Evolutionary conservation across 2,329 filamentous ascomycete species (phyloP).

Genomic region (Botrytis medusae): DNA sequence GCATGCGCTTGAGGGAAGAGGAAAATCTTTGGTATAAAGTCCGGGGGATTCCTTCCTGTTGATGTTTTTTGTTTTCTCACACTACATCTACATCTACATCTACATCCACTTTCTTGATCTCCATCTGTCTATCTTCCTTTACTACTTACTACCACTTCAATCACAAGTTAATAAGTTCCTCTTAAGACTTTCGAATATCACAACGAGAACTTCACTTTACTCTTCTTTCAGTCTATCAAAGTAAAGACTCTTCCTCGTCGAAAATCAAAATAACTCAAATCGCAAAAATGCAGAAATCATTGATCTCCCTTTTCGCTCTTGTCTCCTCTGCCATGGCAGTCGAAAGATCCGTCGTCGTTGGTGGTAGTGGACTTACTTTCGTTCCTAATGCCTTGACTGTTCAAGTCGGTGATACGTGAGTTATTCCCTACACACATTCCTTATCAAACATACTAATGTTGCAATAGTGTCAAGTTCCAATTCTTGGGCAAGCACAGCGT

Average conservation of each 20-base stretch:
- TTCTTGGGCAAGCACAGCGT: slow-evolving; percentile 69
- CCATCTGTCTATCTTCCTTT: not conserved
- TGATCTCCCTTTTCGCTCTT: slow-evolving; percentile 3
- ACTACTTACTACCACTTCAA: not conserved
- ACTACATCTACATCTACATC: not conserved
- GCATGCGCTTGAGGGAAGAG: no score
- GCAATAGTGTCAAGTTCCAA: not conserved
- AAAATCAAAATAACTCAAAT: not conserved
- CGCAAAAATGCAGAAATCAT: slow-evolving; percentile 8
- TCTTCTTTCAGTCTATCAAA: no score
- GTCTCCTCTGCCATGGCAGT: slow-evolving; percentile 3
- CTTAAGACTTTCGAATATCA: not conserved
- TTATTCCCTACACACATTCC: slow-evolving; percentile 56
- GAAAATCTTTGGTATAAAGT: not conserved
- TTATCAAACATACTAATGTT: slow-evolving; percentile 51
- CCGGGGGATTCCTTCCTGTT: not conserved
- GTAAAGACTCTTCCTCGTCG: not conserved
- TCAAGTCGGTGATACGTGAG: slow-evolving; percentile 49
- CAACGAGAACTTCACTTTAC: no score
- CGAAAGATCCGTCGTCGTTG: slow-evolving; percentile 63
- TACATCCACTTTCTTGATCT: not conserved
- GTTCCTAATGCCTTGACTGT: slow-evolving; percentile 65
- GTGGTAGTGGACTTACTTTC: slow-evolving; percentile 58
- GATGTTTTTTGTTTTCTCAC: not conserved
- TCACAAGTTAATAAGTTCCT: not conserved